Percentiles rank a stretch among this genome's conserved stretches.
Conservation (phyloP, 805 yeast species). For the Metschnikowia colocasiae region DNA sequence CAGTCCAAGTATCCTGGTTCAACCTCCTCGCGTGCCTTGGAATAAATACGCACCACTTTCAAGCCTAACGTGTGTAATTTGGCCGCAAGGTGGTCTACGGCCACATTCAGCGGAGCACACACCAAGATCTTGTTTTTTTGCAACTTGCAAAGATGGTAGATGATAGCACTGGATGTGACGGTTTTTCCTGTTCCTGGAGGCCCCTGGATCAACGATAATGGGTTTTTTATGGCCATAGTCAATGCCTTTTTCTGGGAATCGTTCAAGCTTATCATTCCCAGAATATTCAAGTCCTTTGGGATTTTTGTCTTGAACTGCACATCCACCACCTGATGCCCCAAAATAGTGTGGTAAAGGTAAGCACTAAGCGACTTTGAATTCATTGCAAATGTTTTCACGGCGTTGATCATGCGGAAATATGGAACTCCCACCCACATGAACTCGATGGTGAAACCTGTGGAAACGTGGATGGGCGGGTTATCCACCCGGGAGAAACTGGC, state of each 20-base stretch:
- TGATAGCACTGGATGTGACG: slow-evolving; percentile 84
- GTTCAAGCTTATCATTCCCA: slow-evolving; percentile 63
- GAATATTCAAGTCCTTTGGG: slow-evolving; percentile 60
- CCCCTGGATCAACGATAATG: slow-evolving; percentile 53
- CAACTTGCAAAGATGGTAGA: slow-evolving; percentile 66
- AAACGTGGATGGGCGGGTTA: slow-evolving; percentile 56
- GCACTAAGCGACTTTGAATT: slow-evolving; percentile 67
- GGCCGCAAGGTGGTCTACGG: slow-evolving; percentile 84
- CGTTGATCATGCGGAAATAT: slow-evolving; percentile 78
- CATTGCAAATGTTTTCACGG: slow-evolving; percentile 68
- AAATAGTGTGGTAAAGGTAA: slow-evolving; percentile 67
- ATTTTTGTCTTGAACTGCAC: slow-evolving; percentile 58
- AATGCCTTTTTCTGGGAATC: slow-evolving; percentile 80
- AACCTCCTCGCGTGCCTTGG: slow-evolving; percentile 76
- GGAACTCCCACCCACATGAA: slow-evolving; percentile 88
- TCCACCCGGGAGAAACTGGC: slow-evolving; percentile 53
- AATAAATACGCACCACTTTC: slow-evolving; percentile 72
- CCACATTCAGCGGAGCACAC: slow-evolving; percentile 94
- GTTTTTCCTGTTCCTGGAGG: slow-evolving; percentile 95
- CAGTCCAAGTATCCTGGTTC: slow-evolving; percentile 35
- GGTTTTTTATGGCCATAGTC: slow-evolving; percentile 18
- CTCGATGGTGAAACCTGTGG: slow-evolving; percentile 73
- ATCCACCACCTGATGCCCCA: slow-evolving; percentile 74
- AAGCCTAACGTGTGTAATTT: slow-evolving; percentile 69
- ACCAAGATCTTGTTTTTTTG: slow-evolving; percentile 68